Percentiles rank a stretch among this genome's conserved stretches.
phyloP scores from a whole-genome alignment of 352 stramenopile species.

The Elongisporangium anandrum region DNA sequence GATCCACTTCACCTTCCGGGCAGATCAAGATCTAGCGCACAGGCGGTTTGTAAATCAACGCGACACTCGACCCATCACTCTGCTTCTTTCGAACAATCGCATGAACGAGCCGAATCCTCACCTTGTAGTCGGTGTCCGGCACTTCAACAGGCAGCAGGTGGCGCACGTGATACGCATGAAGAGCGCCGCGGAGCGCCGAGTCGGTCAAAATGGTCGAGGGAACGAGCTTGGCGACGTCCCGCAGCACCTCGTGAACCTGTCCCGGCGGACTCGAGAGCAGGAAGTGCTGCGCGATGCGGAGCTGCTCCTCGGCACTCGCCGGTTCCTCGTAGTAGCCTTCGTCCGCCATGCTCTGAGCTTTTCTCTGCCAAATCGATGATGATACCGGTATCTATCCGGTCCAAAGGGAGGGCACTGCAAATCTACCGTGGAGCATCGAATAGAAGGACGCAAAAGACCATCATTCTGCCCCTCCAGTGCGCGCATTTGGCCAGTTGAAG shows the following conservation, averaged over 20 bases:
- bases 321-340: slow-evolving; percentile 56
- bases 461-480: neutral
- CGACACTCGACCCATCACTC: too few relatives aligned
- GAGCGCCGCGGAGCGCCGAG: slow-evolving; percentile 51
- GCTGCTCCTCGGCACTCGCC: slow-evolving; percentile 85
- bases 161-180: slow-evolving; percentile 82
- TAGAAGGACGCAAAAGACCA: neutral
- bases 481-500: neutral
- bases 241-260: slow-evolving; percentile 85
- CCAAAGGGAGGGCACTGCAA: neutral
- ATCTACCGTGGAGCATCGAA: neutral
- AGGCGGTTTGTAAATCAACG: too few relatives aligned
- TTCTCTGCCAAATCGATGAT: slow-evolving; percentile 1
- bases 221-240: slow-evolving; percentile 83
- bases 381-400: slow-evolving; percentile 1
- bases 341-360: slow-evolving; percentile 40
- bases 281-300: slow-evolving; percentile 86
- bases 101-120: slow-evolving; percentile 8
- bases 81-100: too few relatives aligned
- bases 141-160: slow-evolving; percentile 58
- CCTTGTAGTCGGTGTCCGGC: slow-evolving; percentile 76
- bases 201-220: slow-evolving; percentile 67
- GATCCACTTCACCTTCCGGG: slow-evolving; percentile 74
- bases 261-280: slow-evolving; percentile 87
- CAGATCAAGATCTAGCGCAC: slow-evolving; percentile 74